Percentiles rank a stretch among this genome's conserved stretches.
Conservation (phyloP, 306 rosid genomes). For the Comarum palustre region DNA sequence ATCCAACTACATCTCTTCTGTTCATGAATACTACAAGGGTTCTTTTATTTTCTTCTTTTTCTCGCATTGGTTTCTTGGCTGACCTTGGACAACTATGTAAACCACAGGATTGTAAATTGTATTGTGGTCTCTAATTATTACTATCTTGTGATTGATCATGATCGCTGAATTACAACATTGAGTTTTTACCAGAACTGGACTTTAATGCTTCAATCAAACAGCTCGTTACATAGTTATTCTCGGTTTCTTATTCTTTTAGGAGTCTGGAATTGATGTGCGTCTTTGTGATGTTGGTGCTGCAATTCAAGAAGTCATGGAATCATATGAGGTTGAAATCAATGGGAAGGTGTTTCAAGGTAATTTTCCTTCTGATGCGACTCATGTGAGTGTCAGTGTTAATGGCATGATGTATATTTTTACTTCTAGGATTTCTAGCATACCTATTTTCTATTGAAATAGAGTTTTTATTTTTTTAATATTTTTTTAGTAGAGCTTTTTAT, state of each 20-base stretch:
- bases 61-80: neutral
- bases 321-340: constrained; percentile 91
- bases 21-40: neutral
- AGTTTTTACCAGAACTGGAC: neutral
- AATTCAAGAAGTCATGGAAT: constrained; percentile 97
- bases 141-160: neutral
- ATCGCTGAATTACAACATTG: neutral
- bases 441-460: neutral
- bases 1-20: neutral
- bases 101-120: neutral
- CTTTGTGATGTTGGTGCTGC: constrained; percentile 98
- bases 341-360: constrained; percentile 89
- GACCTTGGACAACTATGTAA: neutral
- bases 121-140: neutral
- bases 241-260: constrained; percentile 35
- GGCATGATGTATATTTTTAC: neutral
- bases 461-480: too few species aligned
- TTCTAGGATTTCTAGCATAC: neutral
- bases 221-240: neutral
- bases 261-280: constrained; percentile 93
- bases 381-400: neutral
- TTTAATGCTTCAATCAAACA: neutral
- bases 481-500: neutral
- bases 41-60: too few species aligned
- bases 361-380: neutral